A percentile compares a stretch with the other conserved stretches of the same genome.
Conservation (phyloP, 805 yeast genomes). For the Candida broadrunensis region DNA sequence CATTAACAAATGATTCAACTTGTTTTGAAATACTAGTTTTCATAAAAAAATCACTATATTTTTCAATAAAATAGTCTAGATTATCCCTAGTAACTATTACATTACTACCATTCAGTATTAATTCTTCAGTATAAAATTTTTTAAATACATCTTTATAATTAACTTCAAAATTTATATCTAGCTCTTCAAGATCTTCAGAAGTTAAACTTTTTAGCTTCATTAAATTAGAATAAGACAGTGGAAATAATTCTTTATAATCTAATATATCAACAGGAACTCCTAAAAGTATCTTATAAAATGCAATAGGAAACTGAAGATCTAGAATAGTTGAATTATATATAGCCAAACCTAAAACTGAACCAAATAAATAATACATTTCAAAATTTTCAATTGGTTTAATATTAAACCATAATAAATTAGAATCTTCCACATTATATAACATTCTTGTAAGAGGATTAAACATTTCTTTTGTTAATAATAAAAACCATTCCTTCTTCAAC, state of each 20-base stretch:
- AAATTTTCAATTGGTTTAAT: slow-evolving; percentile 38
- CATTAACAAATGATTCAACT: slow-evolving; percentile 58
- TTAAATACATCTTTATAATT: slow-evolving; percentile 52
- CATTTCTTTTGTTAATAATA: slow-evolving; percentile 63
- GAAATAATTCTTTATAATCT: slow-evolving; percentile 70
- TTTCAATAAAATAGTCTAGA: slow-evolving; percentile 56
- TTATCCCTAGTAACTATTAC: slow-evolving; percentile 58
- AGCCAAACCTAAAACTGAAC: slow-evolving; percentile 86
- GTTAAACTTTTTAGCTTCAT: slow-evolving; percentile 23
- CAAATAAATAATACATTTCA: slow-evolving; percentile 72
- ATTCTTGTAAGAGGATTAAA: slow-evolving; percentile 69
- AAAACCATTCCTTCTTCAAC: slow-evolving; percentile 89
- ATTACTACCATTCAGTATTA: slow-evolving; percentile 57
- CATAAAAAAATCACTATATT: slow-evolving; percentile 60
- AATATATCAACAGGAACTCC: slow-evolving; percentile 51
- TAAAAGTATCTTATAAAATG: slow-evolving; percentile 72
- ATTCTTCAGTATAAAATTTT: slow-evolving; percentile 39
- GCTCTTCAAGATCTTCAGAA: slow-evolving; percentile 33
- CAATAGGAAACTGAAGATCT: slow-evolving; percentile 74
- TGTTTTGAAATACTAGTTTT: slow-evolving; percentile 51
- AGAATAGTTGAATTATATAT: slow-evolving; percentile 86
- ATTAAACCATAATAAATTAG: slow-evolving; percentile 75
- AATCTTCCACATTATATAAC: slow-evolving; percentile 64
- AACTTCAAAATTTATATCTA: slow-evolving; percentile 60
- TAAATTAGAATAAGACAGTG: slow-evolving; percentile 50